Evolutionary conservation across 2,329 filamentous ascomycete species (phyloP).

Genomic region (Colletotrichum sp.): DNA sequence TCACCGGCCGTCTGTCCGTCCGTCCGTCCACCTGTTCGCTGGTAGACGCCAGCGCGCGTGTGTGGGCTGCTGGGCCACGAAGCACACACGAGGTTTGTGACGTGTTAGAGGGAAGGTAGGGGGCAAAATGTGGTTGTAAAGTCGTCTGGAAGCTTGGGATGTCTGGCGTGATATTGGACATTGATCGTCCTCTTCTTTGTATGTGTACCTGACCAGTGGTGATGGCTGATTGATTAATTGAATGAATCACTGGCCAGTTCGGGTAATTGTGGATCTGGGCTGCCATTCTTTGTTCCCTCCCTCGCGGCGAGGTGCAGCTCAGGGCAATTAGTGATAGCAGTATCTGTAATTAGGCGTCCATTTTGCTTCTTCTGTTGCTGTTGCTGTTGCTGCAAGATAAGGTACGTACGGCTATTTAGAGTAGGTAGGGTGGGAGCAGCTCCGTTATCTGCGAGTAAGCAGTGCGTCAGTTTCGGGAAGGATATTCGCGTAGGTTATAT

Average conservation of each 20-base stretch:
- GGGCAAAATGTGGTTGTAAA: background rate
- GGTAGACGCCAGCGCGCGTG: background rate
- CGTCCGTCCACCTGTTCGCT: background rate
- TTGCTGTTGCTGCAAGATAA: background rate
- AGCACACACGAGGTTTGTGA: background rate
- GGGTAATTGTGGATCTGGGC: slow-evolving; percentile 11
- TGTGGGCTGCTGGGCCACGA: background rate
- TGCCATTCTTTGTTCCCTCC: background rate
- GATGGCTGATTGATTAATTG: background rate
- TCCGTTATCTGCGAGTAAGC: background rate
- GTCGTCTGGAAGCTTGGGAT: background rate
- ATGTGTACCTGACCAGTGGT: background rate
- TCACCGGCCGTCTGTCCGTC: background rate
- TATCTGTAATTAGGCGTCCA: background rate
- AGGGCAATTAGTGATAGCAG: background rate
- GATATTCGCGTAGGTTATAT: background rate
- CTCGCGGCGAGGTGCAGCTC: background rate
- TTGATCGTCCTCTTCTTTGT: background rate
- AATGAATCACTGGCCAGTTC: background rate
- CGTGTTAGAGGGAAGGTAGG: background rate
- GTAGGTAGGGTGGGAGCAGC: background rate
- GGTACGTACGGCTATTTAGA: background rate
- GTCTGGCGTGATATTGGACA: background rate
- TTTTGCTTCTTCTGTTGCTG: background rate
- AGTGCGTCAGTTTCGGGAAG: background rate